Conservation (phyloP, 225 moss, liverwort and hornwort species). For the Physcomitrium patens region DNA sequence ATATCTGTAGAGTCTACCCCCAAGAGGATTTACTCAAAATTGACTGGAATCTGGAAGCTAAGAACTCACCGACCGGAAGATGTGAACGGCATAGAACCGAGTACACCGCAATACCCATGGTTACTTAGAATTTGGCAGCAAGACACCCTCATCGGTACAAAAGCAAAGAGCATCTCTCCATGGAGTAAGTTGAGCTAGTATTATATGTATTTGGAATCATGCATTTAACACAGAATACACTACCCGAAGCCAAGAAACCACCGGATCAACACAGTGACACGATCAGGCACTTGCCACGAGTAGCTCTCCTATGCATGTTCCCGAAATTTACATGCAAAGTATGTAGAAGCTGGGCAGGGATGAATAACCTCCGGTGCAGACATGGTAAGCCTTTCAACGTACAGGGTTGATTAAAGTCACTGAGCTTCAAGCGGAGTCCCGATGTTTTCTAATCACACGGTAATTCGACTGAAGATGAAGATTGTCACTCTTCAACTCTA, state of each 20-base stretch:
- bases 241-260: background rate
- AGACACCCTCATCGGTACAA: background rate
- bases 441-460: background rate
- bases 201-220: background rate
- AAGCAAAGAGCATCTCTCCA: background rate
- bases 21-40: background rate
- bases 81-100: background rate
- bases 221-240: background rate
- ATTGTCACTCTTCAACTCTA: too few species aligned
- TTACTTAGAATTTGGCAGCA: background rate
- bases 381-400: constrained; percentile 4
- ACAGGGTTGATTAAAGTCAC: background rate
- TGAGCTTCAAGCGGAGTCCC: background rate
- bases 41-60: background rate
- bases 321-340: background rate
- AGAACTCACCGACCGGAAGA: background rate
- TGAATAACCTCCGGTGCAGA: constrained; percentile 15
- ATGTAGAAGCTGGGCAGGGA: background rate
- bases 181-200: background rate
- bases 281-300: background rate
- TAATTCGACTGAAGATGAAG: too few species aligned
- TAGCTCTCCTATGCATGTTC: background rate
- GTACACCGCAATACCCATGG: background rate
- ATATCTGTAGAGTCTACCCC: background rate
- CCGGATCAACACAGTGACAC: background rate